phyloP scores from a whole-genome alignment of 176 grass and related monocot genomes.

The Triticum turgidum region DNA sequence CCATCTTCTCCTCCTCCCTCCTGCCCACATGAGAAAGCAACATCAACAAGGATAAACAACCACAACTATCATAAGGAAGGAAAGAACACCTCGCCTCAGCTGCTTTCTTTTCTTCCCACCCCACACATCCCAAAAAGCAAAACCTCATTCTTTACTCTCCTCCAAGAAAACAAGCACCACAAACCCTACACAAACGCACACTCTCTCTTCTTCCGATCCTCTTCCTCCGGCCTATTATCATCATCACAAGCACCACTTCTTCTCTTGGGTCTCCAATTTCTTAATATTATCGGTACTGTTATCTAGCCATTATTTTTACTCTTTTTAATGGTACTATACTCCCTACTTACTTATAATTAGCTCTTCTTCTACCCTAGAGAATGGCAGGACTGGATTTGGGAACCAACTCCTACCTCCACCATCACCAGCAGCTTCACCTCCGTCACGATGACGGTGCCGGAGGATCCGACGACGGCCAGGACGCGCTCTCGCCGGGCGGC shows the following conservation, averaged over 20 bases:
- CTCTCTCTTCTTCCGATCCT: constrained; percentile 1
- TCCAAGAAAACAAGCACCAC: constrained; percentile 57
- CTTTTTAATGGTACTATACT: constrained; percentile 51
- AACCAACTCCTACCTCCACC: constrained; percentile 77
- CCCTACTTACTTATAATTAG: constrained; percentile 48
- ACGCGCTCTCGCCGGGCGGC: constrained; percentile 23
- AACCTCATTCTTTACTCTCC: constrained; percentile 72
- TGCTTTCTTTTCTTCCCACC: constrained; percentile 30
- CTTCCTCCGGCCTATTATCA: constrained; percentile 42
- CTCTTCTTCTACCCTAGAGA: constrained; percentile 53
- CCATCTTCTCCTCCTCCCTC: not conserved
- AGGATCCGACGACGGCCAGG: constrained; percentile 30
- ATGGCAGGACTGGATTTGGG: constrained; percentile 96
- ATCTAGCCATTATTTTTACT: constrained; percentile 62
- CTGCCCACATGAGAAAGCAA: constrained; percentile 30
- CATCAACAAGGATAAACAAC: constrained; percentile 39
- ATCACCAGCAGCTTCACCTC: constrained; percentile 48
- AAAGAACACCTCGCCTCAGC: not conserved
- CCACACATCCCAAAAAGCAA: constrained; percentile 32
- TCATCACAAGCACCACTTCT: constrained; percentile 40
- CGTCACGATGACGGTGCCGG: constrained; percentile 26
- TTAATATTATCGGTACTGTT: constrained; percentile 72
- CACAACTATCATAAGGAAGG: not conserved
- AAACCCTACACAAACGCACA: constrained; percentile 61
- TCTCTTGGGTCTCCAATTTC: constrained; percentile 58